Evolutionary conservation across 495 filamentous ascomycete species (phyloP).

Genomic region (Daldinia loculata): DNA sequence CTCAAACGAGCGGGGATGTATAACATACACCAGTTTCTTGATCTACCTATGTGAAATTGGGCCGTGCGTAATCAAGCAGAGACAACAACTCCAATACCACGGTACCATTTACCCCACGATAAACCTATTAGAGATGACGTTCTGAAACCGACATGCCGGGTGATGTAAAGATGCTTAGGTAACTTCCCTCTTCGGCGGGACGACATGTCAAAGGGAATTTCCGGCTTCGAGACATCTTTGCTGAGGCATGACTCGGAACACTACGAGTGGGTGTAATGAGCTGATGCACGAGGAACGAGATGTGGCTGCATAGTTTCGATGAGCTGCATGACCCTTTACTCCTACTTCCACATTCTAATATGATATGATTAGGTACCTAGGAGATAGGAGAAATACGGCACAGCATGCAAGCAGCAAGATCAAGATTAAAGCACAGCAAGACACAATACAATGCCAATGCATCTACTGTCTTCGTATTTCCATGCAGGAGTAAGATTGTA

Average conservation of each 20-base stretch:
- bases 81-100: constrained; percentile 4
- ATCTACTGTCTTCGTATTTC: constrained; percentile 1
- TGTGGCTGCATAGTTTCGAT: constrained; percentile 7
- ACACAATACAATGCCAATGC: not conserved
- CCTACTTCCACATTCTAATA: not conserved
- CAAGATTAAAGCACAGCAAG: constrained; percentile 1
- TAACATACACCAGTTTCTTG: not conserved
- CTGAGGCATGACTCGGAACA: constrained; percentile 1
- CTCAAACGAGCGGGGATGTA: not conserved
- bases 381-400: not conserved
- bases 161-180: constrained; percentile 31
- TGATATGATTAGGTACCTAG: not conserved
- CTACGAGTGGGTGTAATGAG: not conserved
- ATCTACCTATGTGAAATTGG: constrained; percentile 12
- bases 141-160: not conserved
- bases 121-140: not conserved
- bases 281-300: constrained; percentile 7
- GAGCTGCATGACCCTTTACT: constrained; percentile 8
- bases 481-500: constrained; percentile 1
- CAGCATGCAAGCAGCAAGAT: constrained; percentile 6
- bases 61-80: constrained; percentile 2
- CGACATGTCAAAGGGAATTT: not conserved
- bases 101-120: constrained; percentile 6
- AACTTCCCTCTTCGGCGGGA: not conserved
- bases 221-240: constrained; percentile 1